Evolutionary conservation across 148 eudicot species (phyloP).

Genomic region (Chenopodium berlandieri): DNA sequence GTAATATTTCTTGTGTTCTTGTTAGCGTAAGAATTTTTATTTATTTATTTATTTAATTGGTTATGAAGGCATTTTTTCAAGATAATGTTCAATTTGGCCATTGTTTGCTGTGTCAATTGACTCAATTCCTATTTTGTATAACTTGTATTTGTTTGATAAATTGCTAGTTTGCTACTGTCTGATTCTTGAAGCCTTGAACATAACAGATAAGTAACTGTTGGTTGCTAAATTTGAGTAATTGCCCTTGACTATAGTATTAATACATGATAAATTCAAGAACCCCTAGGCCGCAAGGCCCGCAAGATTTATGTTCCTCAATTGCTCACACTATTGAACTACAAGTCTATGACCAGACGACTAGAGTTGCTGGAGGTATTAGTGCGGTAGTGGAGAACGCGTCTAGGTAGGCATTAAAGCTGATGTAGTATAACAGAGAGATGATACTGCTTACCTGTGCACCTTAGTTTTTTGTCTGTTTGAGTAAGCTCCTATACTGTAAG

Average conservation of each 20-base stretch:
- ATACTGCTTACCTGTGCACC: neutral
- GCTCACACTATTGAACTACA: neutral
- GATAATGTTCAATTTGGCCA: neutral
- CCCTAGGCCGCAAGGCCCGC: neutral
- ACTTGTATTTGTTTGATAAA: constrained; percentile 1
- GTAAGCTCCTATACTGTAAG: neutral
- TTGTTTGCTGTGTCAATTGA: neutral
- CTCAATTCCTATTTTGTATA: neutral
- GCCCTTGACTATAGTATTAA: neutral
- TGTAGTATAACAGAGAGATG: neutral
- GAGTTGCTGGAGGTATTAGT: neutral
- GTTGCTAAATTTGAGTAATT: neutral
- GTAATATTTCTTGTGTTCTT: neutral
- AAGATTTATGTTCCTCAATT: neutral
- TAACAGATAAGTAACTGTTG: neutral
- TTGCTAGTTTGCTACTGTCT: neutral
- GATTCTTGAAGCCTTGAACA: neutral
- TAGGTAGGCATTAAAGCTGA: neutral
- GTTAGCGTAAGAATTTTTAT: neutral
- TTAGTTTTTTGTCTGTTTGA: neutral
- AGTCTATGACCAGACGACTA: neutral
- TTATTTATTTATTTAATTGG: too few relatives aligned
- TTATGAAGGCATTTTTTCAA: neutral
- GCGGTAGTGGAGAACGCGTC: neutral
- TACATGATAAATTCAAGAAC: too few relatives aligned